These are phyloP conservation scores for Gynochthodes officinalis DNA, from an alignment of 257 asterid genomes.

Conservation along the genomic window DNA sequence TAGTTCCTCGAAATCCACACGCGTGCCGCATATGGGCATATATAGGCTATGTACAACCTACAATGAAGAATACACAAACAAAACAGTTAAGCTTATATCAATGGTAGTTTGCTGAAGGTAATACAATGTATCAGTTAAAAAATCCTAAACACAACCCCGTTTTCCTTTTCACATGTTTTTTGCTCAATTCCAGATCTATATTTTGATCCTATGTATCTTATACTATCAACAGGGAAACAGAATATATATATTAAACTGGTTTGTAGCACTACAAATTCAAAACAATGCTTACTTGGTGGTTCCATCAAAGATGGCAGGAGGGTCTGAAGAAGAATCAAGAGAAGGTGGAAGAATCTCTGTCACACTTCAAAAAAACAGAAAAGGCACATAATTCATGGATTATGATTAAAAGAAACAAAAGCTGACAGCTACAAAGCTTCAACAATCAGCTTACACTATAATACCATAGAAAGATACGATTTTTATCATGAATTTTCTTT, in stretches of 20 bases:
- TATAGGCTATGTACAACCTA: constrained; percentile 77
- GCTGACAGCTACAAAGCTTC: too few relatives aligned
- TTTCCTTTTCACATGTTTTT: too few relatives aligned
- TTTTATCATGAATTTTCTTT: background rate
- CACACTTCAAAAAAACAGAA: constrained; percentile 21
- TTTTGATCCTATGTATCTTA: too few relatives aligned
- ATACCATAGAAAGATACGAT: background rate
- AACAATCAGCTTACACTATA: background rate
- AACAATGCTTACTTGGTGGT: constrained; percentile 56
- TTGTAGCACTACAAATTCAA: background rate
- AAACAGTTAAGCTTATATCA: background rate
- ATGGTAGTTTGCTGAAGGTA: too few relatives aligned
- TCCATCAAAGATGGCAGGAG: constrained; percentile 81
- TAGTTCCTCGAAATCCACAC: constrained; percentile 73
- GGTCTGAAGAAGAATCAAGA: constrained; percentile 79
- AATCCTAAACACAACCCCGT: too few relatives aligned
- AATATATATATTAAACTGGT: too few relatives aligned
- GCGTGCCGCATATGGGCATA: constrained; percentile 91
- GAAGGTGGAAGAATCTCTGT: constrained; percentile 61
- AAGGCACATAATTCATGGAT: too few relatives aligned
- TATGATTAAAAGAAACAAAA: too few relatives aligned
- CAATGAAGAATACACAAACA: constrained; percentile 25
- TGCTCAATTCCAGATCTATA: too few relatives aligned
- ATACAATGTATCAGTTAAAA: too few relatives aligned
- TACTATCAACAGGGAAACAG: background rate